Conservation (phyloP, 208 protist genomes). For the Leishmania arabica region DNA sequence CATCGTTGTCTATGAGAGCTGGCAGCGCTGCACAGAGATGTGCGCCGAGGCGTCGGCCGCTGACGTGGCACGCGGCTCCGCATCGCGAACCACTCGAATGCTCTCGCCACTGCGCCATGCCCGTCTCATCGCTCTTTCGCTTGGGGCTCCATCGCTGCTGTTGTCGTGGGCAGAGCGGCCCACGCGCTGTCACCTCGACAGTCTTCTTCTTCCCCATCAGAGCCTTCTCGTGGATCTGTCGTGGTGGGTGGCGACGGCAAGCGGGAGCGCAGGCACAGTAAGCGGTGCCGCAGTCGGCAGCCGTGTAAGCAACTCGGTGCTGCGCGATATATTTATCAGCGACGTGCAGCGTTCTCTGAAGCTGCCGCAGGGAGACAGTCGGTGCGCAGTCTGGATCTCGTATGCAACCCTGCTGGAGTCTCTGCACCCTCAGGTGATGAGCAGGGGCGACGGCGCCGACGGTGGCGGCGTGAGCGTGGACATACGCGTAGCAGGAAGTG, state of each 20-base stretch:
- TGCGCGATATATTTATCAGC: conserved; percentile 36
- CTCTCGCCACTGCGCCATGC: conserved; percentile 27
- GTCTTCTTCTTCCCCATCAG: conserved; percentile 61
- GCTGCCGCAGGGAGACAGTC: conserved; percentile 40
- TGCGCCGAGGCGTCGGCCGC: neutral
- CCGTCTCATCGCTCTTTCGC: conserved; percentile 22
- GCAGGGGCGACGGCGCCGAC: neutral
- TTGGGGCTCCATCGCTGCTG: conserved; percentile 34
- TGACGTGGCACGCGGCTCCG: neutral
- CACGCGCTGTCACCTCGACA: conserved; percentile 19
- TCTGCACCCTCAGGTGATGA: conserved; percentile 8
- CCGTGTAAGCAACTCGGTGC: conserved; percentile 9
- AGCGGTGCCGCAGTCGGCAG: neutral
- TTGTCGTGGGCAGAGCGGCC: conserved; percentile 25
- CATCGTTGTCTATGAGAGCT: conserved; percentile 40
- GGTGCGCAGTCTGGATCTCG: conserved; percentile 38
- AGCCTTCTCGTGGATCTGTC: conserved; percentile 59
- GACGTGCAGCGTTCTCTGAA: conserved; percentile 40
- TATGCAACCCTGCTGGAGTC: conserved; percentile 28
- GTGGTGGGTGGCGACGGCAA: conserved; percentile 40
- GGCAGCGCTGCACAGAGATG: conserved; percentile 40
- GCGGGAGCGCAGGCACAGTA: neutral
- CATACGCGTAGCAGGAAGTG: neutral
- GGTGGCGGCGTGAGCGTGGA: neutral
- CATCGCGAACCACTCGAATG: conserved; percentile 13